These are phyloP conservation scores for Pythium sukuiense DNA, from an alignment of 352 stramenopile species.

Conservation along the genomic window DNA sequence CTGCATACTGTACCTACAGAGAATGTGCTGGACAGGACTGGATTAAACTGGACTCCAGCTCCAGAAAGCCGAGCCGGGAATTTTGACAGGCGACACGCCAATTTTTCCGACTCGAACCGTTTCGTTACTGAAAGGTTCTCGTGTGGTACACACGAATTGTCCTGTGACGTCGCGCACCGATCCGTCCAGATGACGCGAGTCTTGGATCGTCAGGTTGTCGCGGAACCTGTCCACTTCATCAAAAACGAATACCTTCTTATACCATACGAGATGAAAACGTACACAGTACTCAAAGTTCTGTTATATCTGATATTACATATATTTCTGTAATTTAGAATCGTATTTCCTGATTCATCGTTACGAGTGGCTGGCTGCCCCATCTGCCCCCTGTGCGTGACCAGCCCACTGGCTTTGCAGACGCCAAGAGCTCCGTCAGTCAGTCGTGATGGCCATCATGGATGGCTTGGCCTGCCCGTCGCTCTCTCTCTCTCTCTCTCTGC, in stretches of 20 bases:
- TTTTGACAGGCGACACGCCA: neutral
- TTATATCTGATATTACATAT: neutral
- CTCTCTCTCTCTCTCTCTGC: neutral
- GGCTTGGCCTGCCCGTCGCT: too few species aligned
- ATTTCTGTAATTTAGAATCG: neutral
- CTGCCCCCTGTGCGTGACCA: neutral
- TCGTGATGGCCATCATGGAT: neutral
- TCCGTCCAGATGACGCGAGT: neutral
- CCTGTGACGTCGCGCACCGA: neutral
- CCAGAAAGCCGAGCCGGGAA: neutral
- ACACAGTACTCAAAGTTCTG: neutral
- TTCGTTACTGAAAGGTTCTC: too few species aligned
- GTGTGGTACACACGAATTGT: neutral
- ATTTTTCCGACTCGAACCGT: too few species aligned
- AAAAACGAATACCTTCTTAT: neutral
- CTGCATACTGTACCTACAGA: neutral
- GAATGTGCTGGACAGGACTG: neutral
- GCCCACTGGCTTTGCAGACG: neutral
- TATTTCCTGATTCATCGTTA: neutral
- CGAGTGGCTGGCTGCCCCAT: neutral
- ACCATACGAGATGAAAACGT: neutral
- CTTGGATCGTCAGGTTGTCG: conserved; percentile 1
- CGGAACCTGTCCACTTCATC: neutral
- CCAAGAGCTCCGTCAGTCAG: neutral
- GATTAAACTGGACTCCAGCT: neutral